Conservation (phyloP, 805 yeast genomes). For the Ascoidea tarda region DNA sequence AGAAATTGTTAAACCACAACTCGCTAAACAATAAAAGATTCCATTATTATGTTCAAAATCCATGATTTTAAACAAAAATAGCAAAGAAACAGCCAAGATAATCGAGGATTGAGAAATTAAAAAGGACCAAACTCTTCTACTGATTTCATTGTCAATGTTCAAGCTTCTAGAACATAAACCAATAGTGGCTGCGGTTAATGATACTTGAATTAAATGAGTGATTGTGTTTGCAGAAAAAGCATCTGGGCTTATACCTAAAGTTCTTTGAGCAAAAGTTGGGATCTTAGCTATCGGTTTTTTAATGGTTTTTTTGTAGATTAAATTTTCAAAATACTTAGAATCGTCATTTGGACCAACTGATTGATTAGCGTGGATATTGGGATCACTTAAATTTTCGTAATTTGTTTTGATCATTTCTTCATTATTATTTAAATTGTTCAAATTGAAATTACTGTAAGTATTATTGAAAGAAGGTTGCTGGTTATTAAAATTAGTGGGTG, state of each 20-base stretch:
- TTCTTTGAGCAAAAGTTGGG: constrained; percentile 6
- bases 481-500: not conserved
- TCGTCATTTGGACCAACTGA: too few species aligned
- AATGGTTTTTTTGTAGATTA: too few species aligned
- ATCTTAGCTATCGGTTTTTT: constrained; percentile 5
- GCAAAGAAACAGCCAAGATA: constrained; percentile 19
- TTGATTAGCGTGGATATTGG: too few species aligned
- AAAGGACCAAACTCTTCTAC: constrained; percentile 20
- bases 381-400: not conserved
- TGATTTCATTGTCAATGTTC: constrained; percentile 15
- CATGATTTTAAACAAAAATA: constrained; percentile 23
- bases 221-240: constrained; percentile 6
- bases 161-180: constrained; percentile 8
- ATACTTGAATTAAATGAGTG: constrained; percentile 8
- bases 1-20: constrained; percentile 21
- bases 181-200: constrained; percentile 6
- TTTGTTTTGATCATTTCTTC: not conserved
- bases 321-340: too few species aligned
- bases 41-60: constrained; percentile 26
- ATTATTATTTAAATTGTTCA: too few species aligned
- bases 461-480: not conserved
- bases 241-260: constrained; percentile 6
- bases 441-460: too few species aligned
- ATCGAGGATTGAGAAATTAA: constrained; percentile 24
- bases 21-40: constrained; percentile 23